Base-by-base conservation (phyloP, 164 flowering plant species). In the Nelumbo lutea region DNA sequence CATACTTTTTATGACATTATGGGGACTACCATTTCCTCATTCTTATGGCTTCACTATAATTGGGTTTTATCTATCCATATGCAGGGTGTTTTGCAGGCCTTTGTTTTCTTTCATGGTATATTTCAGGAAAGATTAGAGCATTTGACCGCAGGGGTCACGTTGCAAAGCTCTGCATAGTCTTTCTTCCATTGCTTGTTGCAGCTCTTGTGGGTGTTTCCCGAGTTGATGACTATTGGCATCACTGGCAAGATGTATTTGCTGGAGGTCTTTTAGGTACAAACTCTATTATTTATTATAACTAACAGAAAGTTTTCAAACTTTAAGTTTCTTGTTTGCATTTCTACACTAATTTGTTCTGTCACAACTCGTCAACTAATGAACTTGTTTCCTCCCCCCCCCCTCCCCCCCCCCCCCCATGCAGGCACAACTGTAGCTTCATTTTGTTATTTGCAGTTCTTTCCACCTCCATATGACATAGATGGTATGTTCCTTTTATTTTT, bases 81-180 rank as follows among this genome's bases (percentile, higher is more conserved):
- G 76, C 86, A 89, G 94, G 91, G 90, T 86, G 90, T 59, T 89
- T 87, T 75, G 87, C 95, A 2, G 95, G 95, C 71, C 87, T 89
- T 52, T 76, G 80, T 46, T 89, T 82, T 72, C 79, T 89, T 10
- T 44, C 95, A 13, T 76, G 74, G 76, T 89, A 89, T 73, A 62
- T 86, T 61, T 62, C 95, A 0, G 95, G 95, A 46, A 89, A 89
- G 75, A 66, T 86, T 52, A 80, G 77, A 73, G 90, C 69, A n/a
- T 89, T 89, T 76, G 85, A 89, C 67, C 87, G 76, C 4, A 77
- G 67, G 56, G 95, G 95, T 45, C 95, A 89, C 70, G 83, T 87
- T 15, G 86, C 91, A 53, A 89, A 89, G 73, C 86, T 89, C 3
- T 89, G 91, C 70, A 56, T 87, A 53, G 74, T 87, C 56, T 78